phyloP scores from a whole-genome alignment of 2,329 filamentous ascomycete genomes.

The Hortaea werneckii region DNA sequence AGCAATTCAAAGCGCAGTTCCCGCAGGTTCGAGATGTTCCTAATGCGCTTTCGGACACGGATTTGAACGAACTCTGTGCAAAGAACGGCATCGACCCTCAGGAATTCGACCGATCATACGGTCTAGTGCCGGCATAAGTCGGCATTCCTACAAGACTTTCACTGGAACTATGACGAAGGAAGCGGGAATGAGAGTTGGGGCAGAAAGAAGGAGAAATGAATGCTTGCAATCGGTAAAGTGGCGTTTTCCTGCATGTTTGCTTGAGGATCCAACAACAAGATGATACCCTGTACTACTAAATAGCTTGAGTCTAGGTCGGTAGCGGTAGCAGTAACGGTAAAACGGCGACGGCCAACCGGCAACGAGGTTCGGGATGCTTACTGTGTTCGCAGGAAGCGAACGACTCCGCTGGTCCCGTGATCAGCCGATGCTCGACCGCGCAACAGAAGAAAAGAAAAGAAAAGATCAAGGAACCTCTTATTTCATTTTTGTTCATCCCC shows the following conservation, averaged over 20 bases:
- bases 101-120: background rate
- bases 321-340: too few species aligned
- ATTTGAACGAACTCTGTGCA: background rate
- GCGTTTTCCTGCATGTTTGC: background rate
- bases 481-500: too few species aligned
- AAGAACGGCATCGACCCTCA: background rate
- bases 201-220: background rate
- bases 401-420: too few species aligned
- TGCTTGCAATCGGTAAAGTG: constrained; percentile 6
- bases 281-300: constrained; percentile 13
- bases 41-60: background rate
- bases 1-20: background rate
- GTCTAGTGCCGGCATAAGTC: background rate
- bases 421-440: too few species aligned
- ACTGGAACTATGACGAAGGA: background rate
- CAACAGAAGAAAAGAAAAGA: too few species aligned
- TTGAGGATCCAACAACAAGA: background rate
- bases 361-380: too few species aligned
- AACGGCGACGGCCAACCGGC: too few species aligned
- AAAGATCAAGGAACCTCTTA: too few species aligned
- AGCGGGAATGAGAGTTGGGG: background rate
- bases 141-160: too few species aligned
- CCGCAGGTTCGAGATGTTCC: background rate
- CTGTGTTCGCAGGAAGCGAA: too few species aligned
- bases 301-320: constrained; percentile 2